A percentile compares a stretch with the other conserved stretches of the same genome.
These are phyloP conservation scores for Diophrys sp. DNA, from an alignment of 73 alveolate species.

Conservation along the genomic window DNA sequence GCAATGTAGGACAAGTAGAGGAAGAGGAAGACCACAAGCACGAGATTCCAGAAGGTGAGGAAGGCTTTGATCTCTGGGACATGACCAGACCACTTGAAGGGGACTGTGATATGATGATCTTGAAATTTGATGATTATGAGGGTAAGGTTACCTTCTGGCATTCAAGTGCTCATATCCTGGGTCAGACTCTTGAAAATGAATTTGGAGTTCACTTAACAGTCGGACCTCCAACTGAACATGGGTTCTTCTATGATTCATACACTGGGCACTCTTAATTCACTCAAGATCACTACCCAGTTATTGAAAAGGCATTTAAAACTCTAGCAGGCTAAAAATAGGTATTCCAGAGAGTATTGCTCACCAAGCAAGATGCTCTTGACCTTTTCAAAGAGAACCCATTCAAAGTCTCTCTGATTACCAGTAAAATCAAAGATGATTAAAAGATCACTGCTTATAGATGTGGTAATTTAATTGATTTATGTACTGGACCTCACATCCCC, in stretches of 20 bases:
- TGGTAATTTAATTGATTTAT: slow-evolving; percentile 97
- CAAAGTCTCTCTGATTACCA: slow-evolving; percentile 94
- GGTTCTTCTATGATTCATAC: slow-evolving; percentile 99
- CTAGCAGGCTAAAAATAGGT: slow-evolving; percentile 86
- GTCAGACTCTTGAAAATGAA: slow-evolving; percentile 89
- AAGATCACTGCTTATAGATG: slow-evolving; percentile 97
- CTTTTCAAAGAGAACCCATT: slow-evolving; percentile 97
- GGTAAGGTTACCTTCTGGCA: slow-evolving; percentile 98
- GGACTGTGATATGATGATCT: slow-evolving; percentile 92
- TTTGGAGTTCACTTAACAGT: slow-evolving; percentile 96
- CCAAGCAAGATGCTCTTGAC: slow-evolving; percentile 97
- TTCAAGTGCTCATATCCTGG: slow-evolving; percentile 98
- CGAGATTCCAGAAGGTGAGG: slow-evolving; percentile 69
- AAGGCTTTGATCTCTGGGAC: slow-evolving; percentile 83
- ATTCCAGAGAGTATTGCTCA: slow-evolving; percentile 92
- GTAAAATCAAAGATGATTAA: slow-evolving; percentile 96
- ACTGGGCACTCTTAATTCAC: slow-evolving; percentile 88
- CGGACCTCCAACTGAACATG: slow-evolving; percentile 99
- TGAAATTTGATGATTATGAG: slow-evolving; percentile 94
- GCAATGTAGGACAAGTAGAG: slow-evolving; percentile 50
- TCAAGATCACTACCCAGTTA: slow-evolving; percentile 81
- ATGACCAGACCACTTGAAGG: slow-evolving; percentile 98
- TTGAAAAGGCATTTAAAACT: slow-evolving; percentile 86
- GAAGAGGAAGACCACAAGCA: slow-evolving; percentile 73
- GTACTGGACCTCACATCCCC: slow-evolving; percentile 99